A percentile compares a stretch with the other conserved stretches of the same genome.
Conservation (phyloP, 202 grass and related monocot genomes). For the Musa balbisiana region DNA sequence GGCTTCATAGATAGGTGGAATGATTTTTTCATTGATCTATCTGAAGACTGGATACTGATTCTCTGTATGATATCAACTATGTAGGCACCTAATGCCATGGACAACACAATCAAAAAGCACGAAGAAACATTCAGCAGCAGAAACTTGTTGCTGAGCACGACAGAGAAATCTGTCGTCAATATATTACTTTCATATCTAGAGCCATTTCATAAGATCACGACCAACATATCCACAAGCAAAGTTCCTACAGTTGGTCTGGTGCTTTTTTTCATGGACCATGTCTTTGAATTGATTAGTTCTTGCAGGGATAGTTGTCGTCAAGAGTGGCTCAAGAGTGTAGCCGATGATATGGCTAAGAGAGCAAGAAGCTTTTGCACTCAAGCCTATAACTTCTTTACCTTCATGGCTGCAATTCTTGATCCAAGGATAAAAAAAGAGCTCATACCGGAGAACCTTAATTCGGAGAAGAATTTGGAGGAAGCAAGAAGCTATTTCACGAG, state of each 20-base stretch:
- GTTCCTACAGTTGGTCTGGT: constrained; percentile 69
- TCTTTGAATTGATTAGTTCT: constrained; percentile 57
- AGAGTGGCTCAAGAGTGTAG: constrained; percentile 72
- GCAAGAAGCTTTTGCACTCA: constrained; percentile 47
- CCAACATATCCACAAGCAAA: constrained; percentile 83
- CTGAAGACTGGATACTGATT: constrained; percentile 4
- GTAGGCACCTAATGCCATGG: constrained; percentile 78
- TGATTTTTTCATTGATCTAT: constrained; percentile 12
- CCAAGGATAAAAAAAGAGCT: constrained; percentile 79
- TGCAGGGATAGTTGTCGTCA: constrained; percentile 44
- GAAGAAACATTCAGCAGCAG: constrained; percentile 52
- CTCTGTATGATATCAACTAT: constrained; percentile 7
- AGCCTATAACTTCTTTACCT: constrained; percentile 66
- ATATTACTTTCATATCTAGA: constrained; percentile 73
- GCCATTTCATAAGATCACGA: constrained; percentile 86
- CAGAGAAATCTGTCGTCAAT: constrained; percentile 55
- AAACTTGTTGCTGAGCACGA: constrained; percentile 37
- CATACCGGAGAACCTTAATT: constrained; percentile 67
- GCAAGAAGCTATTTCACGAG: constrained; percentile 65
- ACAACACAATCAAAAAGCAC: constrained; percentile 70
- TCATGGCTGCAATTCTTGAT: constrained; percentile 87
- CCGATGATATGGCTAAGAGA: constrained; percentile 54
- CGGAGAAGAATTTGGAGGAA: constrained; percentile 59
- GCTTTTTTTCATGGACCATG: constrained; percentile 97
- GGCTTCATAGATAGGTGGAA: neutral